phyloP scores from a whole-genome alignment of 2,329 filamentous ascomycete genomes.

The Pyricularia sp. region DNA sequence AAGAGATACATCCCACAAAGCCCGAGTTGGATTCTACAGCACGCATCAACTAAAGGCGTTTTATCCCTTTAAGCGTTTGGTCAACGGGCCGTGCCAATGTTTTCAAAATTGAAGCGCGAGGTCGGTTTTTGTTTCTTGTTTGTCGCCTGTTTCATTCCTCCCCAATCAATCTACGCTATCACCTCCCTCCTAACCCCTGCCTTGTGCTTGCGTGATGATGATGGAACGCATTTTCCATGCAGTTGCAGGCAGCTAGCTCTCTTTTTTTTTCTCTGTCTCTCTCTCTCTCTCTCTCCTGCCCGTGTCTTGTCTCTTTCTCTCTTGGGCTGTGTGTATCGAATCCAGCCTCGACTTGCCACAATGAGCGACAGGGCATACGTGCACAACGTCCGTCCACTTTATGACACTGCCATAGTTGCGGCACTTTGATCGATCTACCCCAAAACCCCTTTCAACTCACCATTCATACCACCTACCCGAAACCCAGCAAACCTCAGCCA shows the following conservation, averaged over 20 bases:
- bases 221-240: not conserved
- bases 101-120: conserved; percentile 18
- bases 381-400: not conserved
- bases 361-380: not conserved
- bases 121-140: conserved; percentile 8
- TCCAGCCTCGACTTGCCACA: not conserved
- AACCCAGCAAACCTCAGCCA: not conserved
- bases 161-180: not conserved
- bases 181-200: not conserved
- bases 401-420: not conserved
- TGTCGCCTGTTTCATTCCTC: not conserved
- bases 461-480: not conserved
- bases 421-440: not conserved
- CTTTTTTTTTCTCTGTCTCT: not conserved
- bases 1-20: not conserved
- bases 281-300: not conserved
- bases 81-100: conserved; percentile 10
- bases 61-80: not conserved
- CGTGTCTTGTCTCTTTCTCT: not conserved
- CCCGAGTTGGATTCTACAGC: not conserved
- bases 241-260: not conserved
- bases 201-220: not conserved
- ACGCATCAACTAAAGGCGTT: not conserved
- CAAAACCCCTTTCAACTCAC: not conserved
- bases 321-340: not conserved